Percentiles rank a stretch among this genome's conserved stretches.
Evolutionary conservation across 2,329 filamentous ascomycete genomes (phyloP).

Genomic region (Apiospora saccharicola): DNA sequence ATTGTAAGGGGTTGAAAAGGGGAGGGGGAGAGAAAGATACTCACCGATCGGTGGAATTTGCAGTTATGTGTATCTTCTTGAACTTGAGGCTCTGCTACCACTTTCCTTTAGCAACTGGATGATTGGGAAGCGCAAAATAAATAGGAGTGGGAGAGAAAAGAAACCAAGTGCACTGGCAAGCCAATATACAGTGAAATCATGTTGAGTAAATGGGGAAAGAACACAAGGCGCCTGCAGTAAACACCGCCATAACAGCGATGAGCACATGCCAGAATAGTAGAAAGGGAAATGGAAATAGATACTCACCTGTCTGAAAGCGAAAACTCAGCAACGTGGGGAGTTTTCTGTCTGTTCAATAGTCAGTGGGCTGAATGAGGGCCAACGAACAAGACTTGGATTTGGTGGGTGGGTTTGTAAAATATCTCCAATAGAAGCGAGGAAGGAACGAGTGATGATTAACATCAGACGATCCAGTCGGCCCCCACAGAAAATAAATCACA

Average conservation of each 20-base stretch:
- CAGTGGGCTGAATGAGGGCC: constrained; percentile 8
- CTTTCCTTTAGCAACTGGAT: not conserved
- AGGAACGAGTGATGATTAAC: not conserved
- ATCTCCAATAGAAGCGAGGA: not conserved
- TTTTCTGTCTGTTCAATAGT: not conserved
- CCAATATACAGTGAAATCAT: not conserved
- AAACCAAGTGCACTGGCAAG: not conserved
- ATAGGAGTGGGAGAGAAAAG: not conserved
- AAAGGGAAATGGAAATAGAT: not conserved
- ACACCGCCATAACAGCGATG: not conserved
- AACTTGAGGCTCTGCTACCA: not conserved
- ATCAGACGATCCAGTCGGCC: not conserved
- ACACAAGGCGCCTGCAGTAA: not conserved
- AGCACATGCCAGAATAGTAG: not conserved
- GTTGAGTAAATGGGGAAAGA: not conserved
- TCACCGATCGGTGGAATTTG: not conserved
- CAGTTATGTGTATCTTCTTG: not conserved
- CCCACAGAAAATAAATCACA: not conserved
- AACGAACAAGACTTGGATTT: not conserved
- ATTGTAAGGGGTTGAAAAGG: not conserved
- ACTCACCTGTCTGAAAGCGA: not conserved
- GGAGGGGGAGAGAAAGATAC: not conserved
- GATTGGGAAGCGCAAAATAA: not conserved
- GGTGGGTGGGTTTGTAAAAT: not conserved
- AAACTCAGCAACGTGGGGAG: not conserved